Evolutionary conservation across 2,329 filamentous ascomycete genomes (phyloP), one percentile per base, ranked within the genome.

Genomic region (Elsinoe batatas): DNA sequence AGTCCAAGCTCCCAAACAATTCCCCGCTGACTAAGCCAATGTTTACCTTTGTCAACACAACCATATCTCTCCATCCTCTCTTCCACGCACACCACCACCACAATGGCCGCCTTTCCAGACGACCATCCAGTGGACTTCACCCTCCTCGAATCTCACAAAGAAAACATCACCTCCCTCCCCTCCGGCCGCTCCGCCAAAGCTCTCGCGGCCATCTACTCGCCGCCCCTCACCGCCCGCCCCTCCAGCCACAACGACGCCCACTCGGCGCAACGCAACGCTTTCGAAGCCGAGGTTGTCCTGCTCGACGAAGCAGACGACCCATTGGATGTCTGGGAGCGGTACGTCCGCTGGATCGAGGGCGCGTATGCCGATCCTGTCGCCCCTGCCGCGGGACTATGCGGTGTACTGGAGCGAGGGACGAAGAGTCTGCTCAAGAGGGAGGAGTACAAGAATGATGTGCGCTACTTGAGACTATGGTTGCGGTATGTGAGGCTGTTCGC

Each of bases 341-440:
- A 98, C 68, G 88, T 97, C 57, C 89, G 89, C 72, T 98, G 93
- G 93, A 95, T 91, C 1, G 76, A 97, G 26, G 88, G 96, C 69
- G 87, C 91, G 54, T 98, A 97, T 69, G 91, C 93, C 1, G 91
- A 91, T 0, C 88, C 91, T 20, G 91, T 96, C 73, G 89, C 91
- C 54, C 80, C 88, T 1, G 83, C 94, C 65, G 95, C 91, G n/a
- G 88, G 93, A 64, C 81, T 98, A 12, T 83, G 93, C 58, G 84
- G 84, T 2, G 77, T 97, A 5, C 84, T 98, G 5, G 94, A 98
- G 74, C 87, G 91, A 60, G 91, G 91, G 6, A 97, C 93, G 8
- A 95, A 91, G 68, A 74, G 87, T 0, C 96, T 98, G 68, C 83
- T 95, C 59, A 81, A 81, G n/a, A 86, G 87, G 1, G 66, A 83